Base-by-base conservation (phyloP, 2,329 filamentous ascomycete species). In the Sphaerulina musiva region DNA sequence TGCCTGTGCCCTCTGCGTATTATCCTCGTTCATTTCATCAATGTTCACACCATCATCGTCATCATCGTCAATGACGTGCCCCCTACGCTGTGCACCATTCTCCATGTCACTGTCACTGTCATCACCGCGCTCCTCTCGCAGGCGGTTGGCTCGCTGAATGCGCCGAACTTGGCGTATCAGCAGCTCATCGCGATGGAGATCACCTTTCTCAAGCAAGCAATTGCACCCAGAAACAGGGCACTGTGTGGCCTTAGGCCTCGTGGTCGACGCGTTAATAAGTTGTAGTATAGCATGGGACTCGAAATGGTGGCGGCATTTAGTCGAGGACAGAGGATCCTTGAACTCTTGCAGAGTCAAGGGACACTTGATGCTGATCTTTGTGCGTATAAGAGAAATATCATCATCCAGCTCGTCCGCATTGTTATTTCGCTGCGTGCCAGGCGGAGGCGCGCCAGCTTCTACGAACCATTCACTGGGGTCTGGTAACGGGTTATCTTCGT, bases 271-370 rank as follows among this genome's bases (percentile, higher is more conserved):
- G 3, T 67, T 51, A 38, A 76, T 76, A 67, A 75, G 84, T 42
- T 81, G 78, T 23, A 80, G 54, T 39, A 91, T 84, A 0, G 81
- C 80, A 1, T 68, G 64, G 68, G 81, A 84, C 65, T 91, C 85
- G 66, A 88, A 91, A 0, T 80, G 83, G 68, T 91, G 87, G 52
- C 80, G 82, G 73, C 87, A 91, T 59, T 80, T 80, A 11, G 67
- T 72, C 62, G 81, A 87, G 52, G 80, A 86, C 64, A 81, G 82
- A 0, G 87, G 87, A 49, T 88, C 78, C 41, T 74, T 72, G 73
- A 89, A 83, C 43, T 79, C 74, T 48, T 75, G 74, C 59, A 89
- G 73, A 0, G 85, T 86, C 17, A 91, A 68, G 0, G 86, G 85
- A 64, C 87, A 91, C 62, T 81, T 84, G 32, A 85, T 80, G 67